These are phyloP conservation scores for Drechslerella dactyloides DNA, from an alignment of 2,329 filamentous ascomycete genomes.

Conservation along the genomic window DNA sequence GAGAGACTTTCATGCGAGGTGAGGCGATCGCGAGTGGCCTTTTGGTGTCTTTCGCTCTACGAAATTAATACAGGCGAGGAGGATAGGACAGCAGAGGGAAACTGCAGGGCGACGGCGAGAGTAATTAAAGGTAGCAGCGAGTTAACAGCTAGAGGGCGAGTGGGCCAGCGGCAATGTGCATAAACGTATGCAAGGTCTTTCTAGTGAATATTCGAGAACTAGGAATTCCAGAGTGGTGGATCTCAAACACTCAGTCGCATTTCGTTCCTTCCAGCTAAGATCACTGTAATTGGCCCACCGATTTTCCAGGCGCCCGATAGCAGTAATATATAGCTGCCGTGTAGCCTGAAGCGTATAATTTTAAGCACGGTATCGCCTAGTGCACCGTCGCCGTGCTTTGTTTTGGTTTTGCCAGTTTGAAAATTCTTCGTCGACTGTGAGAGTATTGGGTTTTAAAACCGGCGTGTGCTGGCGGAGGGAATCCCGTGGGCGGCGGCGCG, in stretches of 20 bases:
- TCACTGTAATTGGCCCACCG: neutral
- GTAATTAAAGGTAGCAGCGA: conserved; percentile 4
- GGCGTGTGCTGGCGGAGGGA: conserved; percentile 3
- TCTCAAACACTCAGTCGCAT: conserved; percentile 6
- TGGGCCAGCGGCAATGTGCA: neutral
- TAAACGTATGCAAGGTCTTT: neutral
- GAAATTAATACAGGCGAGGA: neutral
- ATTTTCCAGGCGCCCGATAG: conserved; percentile 1
- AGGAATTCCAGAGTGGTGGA: conserved; percentile 1
- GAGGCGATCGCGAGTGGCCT: too few relatives aligned
- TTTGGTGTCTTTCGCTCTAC: too few relatives aligned
- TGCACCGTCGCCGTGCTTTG: neutral
- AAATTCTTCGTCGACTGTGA: neutral
- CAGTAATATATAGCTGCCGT: conserved; percentile 4
- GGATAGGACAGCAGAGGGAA: neutral
- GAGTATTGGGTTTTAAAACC: neutral
- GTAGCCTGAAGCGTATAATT: neutral
- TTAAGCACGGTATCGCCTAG: neutral
- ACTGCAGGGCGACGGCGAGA: conserved; percentile 1
- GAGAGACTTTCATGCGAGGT: conserved; percentile 2
- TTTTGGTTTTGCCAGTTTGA: conserved; percentile 4
- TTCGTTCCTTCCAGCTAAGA: neutral
- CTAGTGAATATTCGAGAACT: conserved; percentile 4
- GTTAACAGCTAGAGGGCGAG: neutral
- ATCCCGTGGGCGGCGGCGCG: neutral